These are phyloP conservation scores for Coniochaeta sp. DNA, from an alignment of 2,329 filamentous ascomycete species.

Conservation along the genomic window DNA sequence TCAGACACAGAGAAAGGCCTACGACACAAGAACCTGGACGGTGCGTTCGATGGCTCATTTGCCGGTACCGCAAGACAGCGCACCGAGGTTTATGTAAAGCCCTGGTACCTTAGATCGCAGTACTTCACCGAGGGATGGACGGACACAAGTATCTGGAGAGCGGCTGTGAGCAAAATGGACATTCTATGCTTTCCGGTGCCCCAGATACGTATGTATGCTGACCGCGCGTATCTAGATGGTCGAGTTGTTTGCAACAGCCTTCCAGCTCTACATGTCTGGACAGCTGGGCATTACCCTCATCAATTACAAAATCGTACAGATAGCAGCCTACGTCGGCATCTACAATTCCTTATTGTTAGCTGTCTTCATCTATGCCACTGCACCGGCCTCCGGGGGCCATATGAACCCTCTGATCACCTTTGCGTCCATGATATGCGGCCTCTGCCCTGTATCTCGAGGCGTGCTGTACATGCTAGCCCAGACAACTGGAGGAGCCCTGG, in stretches of 20 bases:
- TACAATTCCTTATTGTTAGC: slow-evolving; percentile 32
- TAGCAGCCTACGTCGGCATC: slow-evolving; percentile 25
- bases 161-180: slow-evolving; percentile 12
- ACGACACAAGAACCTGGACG: slow-evolving; percentile 21
- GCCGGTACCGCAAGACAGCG: slow-evolving; percentile 9
- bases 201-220: background rate
- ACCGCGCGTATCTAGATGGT: slow-evolving; percentile 6
- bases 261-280: slow-evolving; percentile 21
- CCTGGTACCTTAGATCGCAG: slow-evolving; percentile 16
- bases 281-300: slow-evolving; percentile 21
- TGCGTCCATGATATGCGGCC: slow-evolving; percentile 39
- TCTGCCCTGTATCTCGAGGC: slow-evolving; percentile 38
- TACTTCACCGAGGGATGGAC: slow-evolving; percentile 18
- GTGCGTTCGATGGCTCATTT: slow-evolving; percentile 35
- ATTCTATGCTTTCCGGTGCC: background rate
- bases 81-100: slow-evolving; percentile 4
- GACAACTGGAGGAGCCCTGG: slow-evolving; percentile 33
- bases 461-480: slow-evolving; percentile 39
- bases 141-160: slow-evolving; percentile 16
- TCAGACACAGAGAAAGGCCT: background rate
- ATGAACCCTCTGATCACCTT: slow-evolving; percentile 47
- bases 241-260: slow-evolving; percentile 20
- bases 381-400: slow-evolving; percentile 41
- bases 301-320: slow-evolving; percentile 16
- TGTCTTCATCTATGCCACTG: slow-evolving; percentile 40